phyloP scores from a whole-genome alignment of 129 eudicot genomes.

The Flaveria trinervia region DNA sequence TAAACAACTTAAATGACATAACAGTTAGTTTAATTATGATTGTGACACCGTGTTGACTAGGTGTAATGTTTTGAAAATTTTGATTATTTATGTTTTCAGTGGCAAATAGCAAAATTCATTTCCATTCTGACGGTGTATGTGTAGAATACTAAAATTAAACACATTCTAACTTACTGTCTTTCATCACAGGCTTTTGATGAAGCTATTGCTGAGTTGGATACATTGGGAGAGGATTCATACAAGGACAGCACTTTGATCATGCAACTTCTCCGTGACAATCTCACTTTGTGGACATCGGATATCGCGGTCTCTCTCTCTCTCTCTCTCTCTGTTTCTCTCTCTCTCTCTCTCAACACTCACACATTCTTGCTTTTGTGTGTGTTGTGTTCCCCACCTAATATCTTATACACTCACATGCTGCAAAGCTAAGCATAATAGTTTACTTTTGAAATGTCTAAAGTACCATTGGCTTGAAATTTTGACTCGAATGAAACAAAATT shows the following conservation, averaged over 20 bases:
- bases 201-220: conserved; percentile 91
- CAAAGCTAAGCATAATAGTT: background rate
- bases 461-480: background rate
- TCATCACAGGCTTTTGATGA: conserved; percentile 85
- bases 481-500: background rate
- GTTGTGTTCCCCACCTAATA: background rate
- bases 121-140: background rate
- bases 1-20: background rate
- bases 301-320: conserved; percentile 49
- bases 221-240: conserved; percentile 95
- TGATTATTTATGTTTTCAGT: background rate
- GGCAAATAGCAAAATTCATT: background rate
- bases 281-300: conserved; percentile 95
- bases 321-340: background rate
- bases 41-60: background rate
- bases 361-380: background rate
- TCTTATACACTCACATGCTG: background rate
- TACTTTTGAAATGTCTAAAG: conserved; percentile 9
- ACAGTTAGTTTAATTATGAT: background rate
- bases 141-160: background rate
- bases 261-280: conserved; percentile 93
- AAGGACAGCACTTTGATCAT: conserved; percentile 95
- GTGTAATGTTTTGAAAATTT: conserved; percentile 2
- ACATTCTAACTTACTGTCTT: background rate
- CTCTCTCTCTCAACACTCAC: too few relatives aligned